phyloP scores from a whole-genome alignment of 164 flowering plant genomes.

The Dillenia turbinata region DNA sequence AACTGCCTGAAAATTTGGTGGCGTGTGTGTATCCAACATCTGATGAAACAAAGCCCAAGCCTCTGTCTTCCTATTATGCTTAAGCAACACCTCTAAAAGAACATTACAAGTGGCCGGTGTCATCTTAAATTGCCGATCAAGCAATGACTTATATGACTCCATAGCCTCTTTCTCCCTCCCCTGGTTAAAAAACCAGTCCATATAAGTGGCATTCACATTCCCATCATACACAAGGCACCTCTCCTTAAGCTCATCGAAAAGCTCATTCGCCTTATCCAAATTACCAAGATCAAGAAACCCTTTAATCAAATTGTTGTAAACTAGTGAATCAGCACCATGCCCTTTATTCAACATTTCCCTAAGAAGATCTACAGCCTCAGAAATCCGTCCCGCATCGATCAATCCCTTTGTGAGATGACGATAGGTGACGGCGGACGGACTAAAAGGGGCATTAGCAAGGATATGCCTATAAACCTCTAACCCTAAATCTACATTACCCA shows the following conservation, averaged over 20 bases:
- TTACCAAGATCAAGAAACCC: conserved; percentile 55
- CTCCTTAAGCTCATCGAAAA: conserved; percentile 73
- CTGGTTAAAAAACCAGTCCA: conserved; percentile 67
- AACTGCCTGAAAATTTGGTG: conserved; percentile 62
- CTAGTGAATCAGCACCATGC: conserved; percentile 77
- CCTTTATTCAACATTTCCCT: conserved; percentile 76
- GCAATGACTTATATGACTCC: conserved; percentile 50
- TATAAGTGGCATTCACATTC: conserved; percentile 60
- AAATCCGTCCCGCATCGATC: conserved; percentile 49
- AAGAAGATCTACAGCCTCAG: conserved; percentile 54
- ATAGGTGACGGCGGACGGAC: conserved; percentile 63
- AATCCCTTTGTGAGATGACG: conserved; percentile 73
- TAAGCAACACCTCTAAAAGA: conserved; percentile 61
- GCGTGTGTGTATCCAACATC: conserved; percentile 70
- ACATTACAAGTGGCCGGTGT: conserved; percentile 70
- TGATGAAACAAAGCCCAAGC: conserved; percentile 59
- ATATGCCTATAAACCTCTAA: conserved; percentile 47
- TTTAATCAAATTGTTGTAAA: conserved; percentile 56
- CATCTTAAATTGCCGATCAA: conserved; percentile 58
- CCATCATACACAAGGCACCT: conserved; percentile 81
- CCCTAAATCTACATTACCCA: conserved; percentile 44
- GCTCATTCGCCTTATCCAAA: conserved; percentile 59
- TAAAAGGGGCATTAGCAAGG: conserved; percentile 57
- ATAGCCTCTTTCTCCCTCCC: conserved; percentile 73
- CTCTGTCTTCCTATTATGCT: conserved; percentile 47